Conservation (phyloP, 2,329 filamentous ascomycete genomes). For the Xylariaceae sp. region DNA sequence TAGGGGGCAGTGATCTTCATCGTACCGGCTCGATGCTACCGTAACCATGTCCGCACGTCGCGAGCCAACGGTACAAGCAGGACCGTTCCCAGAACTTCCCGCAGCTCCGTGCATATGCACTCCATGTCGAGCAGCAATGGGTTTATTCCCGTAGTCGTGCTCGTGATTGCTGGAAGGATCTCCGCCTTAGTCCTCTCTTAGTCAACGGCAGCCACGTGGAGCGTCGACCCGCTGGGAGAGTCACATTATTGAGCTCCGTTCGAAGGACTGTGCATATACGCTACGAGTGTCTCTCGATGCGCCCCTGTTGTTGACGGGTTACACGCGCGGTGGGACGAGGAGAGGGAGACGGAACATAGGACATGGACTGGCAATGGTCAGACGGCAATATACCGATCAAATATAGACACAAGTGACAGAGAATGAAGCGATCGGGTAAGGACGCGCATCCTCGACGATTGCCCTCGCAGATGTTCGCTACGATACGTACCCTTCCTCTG, state of each 20-base stretch:
- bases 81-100: conserved; percentile 5
- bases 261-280: background rate
- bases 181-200: conserved; percentile 14
- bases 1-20: background rate
- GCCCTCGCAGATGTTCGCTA: background rate
- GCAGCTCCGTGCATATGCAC: conserved; percentile 14
- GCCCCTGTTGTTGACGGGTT: background rate
- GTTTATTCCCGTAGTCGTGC: conserved; percentile 7
- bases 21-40: background rate
- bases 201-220: conserved; percentile 18
- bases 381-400: background rate
- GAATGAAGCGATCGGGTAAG: too few species aligned
- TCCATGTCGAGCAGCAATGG: conserved; percentile 4
- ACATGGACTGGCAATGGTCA: background rate
- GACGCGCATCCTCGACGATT: background rate
- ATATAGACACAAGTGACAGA: conserved; percentile 7
- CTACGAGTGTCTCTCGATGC: background rate
- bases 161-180: conserved; percentile 7
- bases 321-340: background rate
- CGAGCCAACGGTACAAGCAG: conserved; percentile 1
- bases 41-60: too few species aligned
- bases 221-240: background rate
- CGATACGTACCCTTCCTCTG: background rate
- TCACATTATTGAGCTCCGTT: conserved; percentile 2
- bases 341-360: too few species aligned